Conservation (phyloP, 257 asterid genomes). For the Capsicum chinense region DNA sequence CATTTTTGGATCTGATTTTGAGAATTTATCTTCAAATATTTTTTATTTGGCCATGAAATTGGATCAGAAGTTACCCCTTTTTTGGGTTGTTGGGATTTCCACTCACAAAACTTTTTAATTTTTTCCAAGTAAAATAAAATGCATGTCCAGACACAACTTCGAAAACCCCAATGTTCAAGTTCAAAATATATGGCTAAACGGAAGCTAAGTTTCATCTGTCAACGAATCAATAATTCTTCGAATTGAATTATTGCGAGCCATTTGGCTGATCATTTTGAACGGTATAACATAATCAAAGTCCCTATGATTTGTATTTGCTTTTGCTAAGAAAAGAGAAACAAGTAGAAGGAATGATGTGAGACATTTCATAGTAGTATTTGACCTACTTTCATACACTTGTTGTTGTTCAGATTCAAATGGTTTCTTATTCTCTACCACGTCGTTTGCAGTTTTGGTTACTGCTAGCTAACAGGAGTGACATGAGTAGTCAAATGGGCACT, state of each 20-base stretch:
- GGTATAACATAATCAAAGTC: not conserved
- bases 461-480: constrained; percentile 32
- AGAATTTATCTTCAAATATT: too few species aligned
- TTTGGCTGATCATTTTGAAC: not conserved
- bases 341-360: not conserved
- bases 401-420: not conserved
- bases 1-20: too few species aligned
- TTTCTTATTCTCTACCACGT: not conserved
- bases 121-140: too few species aligned
- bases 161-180: too few species aligned
- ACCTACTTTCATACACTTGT: not conserved
- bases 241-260: not conserved
- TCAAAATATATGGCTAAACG: too few species aligned
- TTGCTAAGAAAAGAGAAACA: not conserved
- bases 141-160: too few species aligned
- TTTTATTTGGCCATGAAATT: too few species aligned
- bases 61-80: too few species aligned
- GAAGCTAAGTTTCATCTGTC: not conserved
- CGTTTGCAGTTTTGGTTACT: constrained; percentile 13
- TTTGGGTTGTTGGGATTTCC: too few species aligned
- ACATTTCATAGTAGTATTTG: not conserved
- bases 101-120: too few species aligned
- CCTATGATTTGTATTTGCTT: not conserved
- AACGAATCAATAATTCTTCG: not conserved
- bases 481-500: constrained; percentile 53